Evolutionary conservation across 805 yeast genomes (phyloP).

Genomic region (Lipomyces spencermartinsiae): DNA sequence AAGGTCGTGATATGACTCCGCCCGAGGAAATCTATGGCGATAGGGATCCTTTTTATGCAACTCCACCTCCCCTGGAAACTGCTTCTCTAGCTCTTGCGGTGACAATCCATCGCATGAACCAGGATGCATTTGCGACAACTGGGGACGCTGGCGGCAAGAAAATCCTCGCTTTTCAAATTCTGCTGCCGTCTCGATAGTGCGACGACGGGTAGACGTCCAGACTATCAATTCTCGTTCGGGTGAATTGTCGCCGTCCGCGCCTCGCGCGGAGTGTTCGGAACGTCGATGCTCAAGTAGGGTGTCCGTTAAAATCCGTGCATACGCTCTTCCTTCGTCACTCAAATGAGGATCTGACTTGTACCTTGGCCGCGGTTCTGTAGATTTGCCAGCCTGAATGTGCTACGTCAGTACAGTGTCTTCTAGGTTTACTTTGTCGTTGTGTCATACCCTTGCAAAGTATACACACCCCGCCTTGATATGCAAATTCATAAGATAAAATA

Average conservation of each 20-base stretch:
- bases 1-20: conserved; percentile 94
- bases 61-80: conserved; percentile 72
- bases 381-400: conserved; percentile 46
- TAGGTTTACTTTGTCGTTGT: conserved; percentile 46
- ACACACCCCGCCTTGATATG: conserved; percentile 86
- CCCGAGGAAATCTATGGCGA: conserved; percentile 88
- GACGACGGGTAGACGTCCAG: conserved; percentile 92
- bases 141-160: conserved; percentile 74
- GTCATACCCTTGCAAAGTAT: conserved; percentile 86
- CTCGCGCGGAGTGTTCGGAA: conserved; percentile 25
- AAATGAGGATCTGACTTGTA: conserved; percentile 82
- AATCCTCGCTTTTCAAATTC: conserved; percentile 69
- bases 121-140: conserved; percentile 85
- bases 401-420: background rate
- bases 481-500: conserved; percentile 89
- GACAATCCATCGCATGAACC: conserved; percentile 80
- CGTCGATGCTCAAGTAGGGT: conserved; percentile 55
- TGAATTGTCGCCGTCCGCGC: conserved; percentile 21
- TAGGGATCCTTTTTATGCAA: conserved; percentile 79
- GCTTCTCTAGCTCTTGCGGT: conserved; percentile 61
- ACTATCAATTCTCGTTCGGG: conserved; percentile 60
- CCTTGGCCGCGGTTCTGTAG: conserved; percentile 58
- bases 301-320: conserved; percentile 67
- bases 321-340: conserved; percentile 72
- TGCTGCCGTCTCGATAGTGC: conserved; percentile 81